Evolutionary conservation across 169 alveolate species (phyloP), one percentile per base, ranked within the genome.

Genomic region (Condylostoma magnum): DNA sequence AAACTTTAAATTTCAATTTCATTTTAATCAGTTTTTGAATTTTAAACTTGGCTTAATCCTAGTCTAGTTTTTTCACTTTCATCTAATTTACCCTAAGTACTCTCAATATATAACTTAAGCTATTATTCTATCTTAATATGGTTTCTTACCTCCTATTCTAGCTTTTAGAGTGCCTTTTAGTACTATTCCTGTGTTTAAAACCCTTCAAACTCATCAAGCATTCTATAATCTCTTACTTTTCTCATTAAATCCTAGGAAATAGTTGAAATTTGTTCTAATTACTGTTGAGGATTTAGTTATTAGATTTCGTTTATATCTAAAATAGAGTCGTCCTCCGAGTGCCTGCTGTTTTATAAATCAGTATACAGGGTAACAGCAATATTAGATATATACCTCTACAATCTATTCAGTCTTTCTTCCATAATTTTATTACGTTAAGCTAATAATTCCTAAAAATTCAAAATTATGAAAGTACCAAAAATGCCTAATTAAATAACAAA

Each of bases 91-190:
- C 31, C 57, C 22, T 78, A 58, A 4, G 77, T 43, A 47, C 65
- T 53, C 27, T 78, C 85, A 37, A 72, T 70, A 31, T 78, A 82
- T n/a, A 78, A 54, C 53, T 78, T 78, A 28, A 78, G 48, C 66
- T 78, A 77, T 30, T 78, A 56, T 37, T 78, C 85, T 30, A 72
- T 78, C 18, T 78, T 36, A 15, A 78, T 71, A 48, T 78, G 85
- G 48, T 70, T 70, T 41, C 85, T 34, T 0, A 78, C 78, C 12
- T 78, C 85, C 18, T 53, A 63, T 47, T 78, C 85, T 43, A 47
- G 43, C 47, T 66, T 66, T 66, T 66, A 50, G 8, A 66, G 25
- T 8, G 63, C 58, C 47, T 66, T 66, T 66, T 66, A 48, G 71
- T 60, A 60, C 31, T 60, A 55, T 18, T 37, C 56, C 8, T 60